Conservation (phyloP, 257 asterid species). For the Nicotiana obtusifolia region DNA sequence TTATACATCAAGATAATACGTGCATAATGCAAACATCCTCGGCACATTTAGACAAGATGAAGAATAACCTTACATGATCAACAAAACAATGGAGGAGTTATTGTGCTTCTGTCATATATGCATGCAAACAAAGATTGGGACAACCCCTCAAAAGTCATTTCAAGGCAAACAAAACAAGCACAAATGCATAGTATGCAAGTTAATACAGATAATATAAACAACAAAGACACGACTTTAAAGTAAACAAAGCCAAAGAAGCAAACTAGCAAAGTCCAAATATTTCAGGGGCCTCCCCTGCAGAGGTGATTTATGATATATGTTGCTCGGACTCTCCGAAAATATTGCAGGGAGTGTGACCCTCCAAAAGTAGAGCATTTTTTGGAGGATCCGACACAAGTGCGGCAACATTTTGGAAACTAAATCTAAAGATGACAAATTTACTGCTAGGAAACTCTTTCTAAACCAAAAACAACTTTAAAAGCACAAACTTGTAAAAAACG, state of each 20-base stretch:
- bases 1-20: constrained; percentile 29
- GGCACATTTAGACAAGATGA: constrained; percentile 23
- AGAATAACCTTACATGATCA: not conserved
- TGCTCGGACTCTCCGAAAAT: no score
- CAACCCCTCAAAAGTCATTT: not conserved
- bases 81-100: not conserved
- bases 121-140: not conserved
- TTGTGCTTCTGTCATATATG: not conserved
- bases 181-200: not conserved
- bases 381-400: no score
- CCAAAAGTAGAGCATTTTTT: no score
- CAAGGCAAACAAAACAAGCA: not conserved
- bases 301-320: constrained; percentile 13
- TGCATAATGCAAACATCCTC: constrained; percentile 29
- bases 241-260: not conserved
- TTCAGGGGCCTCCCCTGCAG: constrained; percentile 15
- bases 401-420: no score
- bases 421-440: not conserved
- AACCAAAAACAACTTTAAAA: not conserved
- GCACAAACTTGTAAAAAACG: not conserved
- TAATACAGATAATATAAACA: not conserved
- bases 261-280: not conserved
- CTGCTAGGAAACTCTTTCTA: not conserved
- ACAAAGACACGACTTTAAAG: not conserved
- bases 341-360: no score